Evolutionary conservation across 768 basidiomycete genomes (phyloP), one percentile per base, ranked within the genome.

Genomic region (Auriscalpium vulgare): DNA sequence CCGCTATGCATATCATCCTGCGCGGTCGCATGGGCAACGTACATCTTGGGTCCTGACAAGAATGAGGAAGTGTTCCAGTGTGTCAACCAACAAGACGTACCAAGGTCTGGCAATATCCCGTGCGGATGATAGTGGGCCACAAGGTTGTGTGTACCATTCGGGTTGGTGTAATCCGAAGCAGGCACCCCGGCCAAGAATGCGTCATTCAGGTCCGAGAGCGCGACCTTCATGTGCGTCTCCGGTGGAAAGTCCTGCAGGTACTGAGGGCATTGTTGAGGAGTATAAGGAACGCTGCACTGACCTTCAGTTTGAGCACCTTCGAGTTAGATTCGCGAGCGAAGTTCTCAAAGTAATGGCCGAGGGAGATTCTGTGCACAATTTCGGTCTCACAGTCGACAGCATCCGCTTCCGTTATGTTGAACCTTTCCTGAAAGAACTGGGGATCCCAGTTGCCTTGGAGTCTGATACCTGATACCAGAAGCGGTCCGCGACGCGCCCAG

Each of bases 111-210:
- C 17, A 80, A 82, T 55, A 92, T 71, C 0, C 83, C 81, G 60
- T 91, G 89, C 16, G 73, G 69, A 1, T 91, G 92, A 65, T 93
- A 93, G 71, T 95, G 92, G 1, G 92, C 87, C 6, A 88, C 87
- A 23, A 98, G 77, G 62, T 98, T 97, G 56, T 86, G 74, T 1
- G 85, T 83, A 8, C 95, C 95, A 65, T 97, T 92, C 35, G 90
- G 82, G 50, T 91, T 77, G 13, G 93, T 91, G 68, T 90, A 94
- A 65, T 87, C 86, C 2, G 92, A 92, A 0, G 92, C 85, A 0
- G 95, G 95, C 1, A 97, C 84, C 3, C 87, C 85, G 16, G 78
- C 69, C 58, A 78, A 81, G 66, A 95, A 97, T 65, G 95, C 95
- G 19, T 87, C 80, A 65, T 83, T 97, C 14, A 97, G 74, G 54